Evolutionary conservation across 2,329 filamentous ascomycete species (phyloP).

Genomic region (Xylaria sp.): DNA sequence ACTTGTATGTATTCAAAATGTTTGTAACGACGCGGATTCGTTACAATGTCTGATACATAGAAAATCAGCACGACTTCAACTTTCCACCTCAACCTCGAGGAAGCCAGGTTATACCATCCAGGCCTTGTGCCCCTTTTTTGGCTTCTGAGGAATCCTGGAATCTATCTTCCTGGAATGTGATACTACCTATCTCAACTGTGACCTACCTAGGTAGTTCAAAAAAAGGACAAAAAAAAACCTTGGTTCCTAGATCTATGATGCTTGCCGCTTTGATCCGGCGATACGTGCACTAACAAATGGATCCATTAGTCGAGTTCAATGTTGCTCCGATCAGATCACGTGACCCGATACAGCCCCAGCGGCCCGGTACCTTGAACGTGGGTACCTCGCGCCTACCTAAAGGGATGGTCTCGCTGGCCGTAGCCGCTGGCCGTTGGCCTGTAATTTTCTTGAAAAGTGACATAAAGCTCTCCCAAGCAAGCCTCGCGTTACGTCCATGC

Average conservation of each 20-base stretch:
- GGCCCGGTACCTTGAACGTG: neutral
- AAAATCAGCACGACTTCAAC: too few relatives aligned
- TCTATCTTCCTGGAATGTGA: too few relatives aligned
- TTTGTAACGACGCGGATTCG: too few relatives aligned
- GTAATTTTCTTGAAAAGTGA: conserved; percentile 17
- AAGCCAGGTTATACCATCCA: too few relatives aligned
- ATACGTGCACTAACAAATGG: neutral
- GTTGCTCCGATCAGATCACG: neutral
- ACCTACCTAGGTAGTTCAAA: too few relatives aligned
- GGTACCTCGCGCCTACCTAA: neutral
- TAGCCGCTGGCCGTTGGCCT: neutral
- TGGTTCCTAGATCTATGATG: neutral
- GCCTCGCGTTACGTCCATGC: conserved; percentile 10
- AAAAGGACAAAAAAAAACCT: too few relatives aligned
- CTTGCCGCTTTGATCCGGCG: neutral
- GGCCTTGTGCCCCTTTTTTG: too few relatives aligned
- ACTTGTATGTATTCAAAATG: neutral
- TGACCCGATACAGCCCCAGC: neutral
- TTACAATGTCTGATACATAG: too few relatives aligned
- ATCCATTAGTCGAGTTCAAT: neutral
- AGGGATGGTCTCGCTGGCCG: neutral
- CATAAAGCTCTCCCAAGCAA: conserved; percentile 7
- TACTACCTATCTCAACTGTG: too few relatives aligned
- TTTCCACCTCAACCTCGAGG: too few relatives aligned
- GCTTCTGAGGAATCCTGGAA: too few relatives aligned